These are phyloP conservation scores for Mycocentrospora acerina DNA, from an alignment of 2,329 filamentous ascomycete genomes.

Conservation along the genomic window DNA sequence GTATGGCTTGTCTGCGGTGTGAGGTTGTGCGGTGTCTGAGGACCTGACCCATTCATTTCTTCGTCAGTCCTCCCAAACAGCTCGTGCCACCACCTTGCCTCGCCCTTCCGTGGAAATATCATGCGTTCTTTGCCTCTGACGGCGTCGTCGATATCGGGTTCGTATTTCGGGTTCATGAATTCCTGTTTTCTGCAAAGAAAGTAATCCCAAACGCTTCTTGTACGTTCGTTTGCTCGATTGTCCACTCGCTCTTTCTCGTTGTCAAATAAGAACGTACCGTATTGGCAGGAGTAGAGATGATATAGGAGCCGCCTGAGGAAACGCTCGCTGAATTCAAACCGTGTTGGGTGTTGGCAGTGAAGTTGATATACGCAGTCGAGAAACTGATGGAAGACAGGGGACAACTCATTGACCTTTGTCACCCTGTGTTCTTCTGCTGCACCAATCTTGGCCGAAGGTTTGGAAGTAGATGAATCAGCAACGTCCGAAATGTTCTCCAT, in stretches of 20 bases:
- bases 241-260: slow-evolving; percentile 85
- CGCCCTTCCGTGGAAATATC: slow-evolving; percentile 73
- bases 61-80: slow-evolving; percentile 81
- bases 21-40: slow-evolving; percentile 25
- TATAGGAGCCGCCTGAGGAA: slow-evolving; percentile 88
- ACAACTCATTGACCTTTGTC: slow-evolving; percentile 86
- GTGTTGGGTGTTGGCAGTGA: slow-evolving; percentile 77
- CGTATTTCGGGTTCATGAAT: slow-evolving; percentile 81
- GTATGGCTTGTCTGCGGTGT: slow-evolving; percentile 31
- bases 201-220: slow-evolving; percentile 92
- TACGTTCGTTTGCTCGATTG: slow-evolving; percentile 66
- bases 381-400: slow-evolving; percentile 97
- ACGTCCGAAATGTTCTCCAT: slow-evolving; percentile 52
- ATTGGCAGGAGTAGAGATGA: slow-evolving; percentile 93
- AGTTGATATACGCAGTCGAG: slow-evolving; percentile 93
- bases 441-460: slow-evolving; percentile 38
- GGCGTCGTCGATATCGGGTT: slow-evolving; percentile 73
- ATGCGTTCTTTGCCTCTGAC: slow-evolving; percentile 78
- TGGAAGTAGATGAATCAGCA: slow-evolving; percentile 40
- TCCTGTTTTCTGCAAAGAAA: slow-evolving; percentile 79
- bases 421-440: slow-evolving; percentile 62
- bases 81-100: slow-evolving; percentile 93
- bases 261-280: slow-evolving; percentile 95
- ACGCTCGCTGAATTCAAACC: slow-evolving; percentile 95
- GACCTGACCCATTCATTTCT: slow-evolving; percentile 77